phyloP scores from a whole-genome alignment of 306 rosid genomes.

The Abrus pulchellus region DNA sequence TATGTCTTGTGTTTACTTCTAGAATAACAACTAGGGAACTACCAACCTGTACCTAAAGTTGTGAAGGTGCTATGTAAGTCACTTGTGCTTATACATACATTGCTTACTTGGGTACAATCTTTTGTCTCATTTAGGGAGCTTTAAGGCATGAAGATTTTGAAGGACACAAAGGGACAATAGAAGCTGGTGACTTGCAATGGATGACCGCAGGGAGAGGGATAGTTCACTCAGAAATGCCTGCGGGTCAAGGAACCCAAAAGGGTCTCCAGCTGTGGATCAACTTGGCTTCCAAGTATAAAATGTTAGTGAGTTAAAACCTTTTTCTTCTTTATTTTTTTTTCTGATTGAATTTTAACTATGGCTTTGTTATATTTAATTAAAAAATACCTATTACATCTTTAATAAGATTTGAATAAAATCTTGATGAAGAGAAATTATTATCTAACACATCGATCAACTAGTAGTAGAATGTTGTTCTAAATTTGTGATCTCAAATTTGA shows the following conservation, averaged over 20 bases:
- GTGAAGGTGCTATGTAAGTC: slow-evolving; percentile 24
- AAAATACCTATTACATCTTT: background rate
- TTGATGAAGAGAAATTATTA: too few species aligned
- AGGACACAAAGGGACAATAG: slow-evolving; percentile 83
- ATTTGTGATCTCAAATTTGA: too few species aligned
- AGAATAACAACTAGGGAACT: slow-evolving; percentile 14
- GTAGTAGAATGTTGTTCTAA: too few species aligned
- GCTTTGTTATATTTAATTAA: background rate
- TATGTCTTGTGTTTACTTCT: slow-evolving; percentile 9
- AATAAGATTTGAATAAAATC: background rate
- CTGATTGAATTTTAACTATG: background rate
- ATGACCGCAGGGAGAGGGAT: slow-evolving; percentile 94
- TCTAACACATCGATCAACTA: too few species aligned
- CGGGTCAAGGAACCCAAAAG: slow-evolving; percentile 75
- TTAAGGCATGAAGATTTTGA: slow-evolving; percentile 81
- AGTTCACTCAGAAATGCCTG: slow-evolving; percentile 87
- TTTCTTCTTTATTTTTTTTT: too few species aligned
- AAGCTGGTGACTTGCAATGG: slow-evolving; percentile 86
- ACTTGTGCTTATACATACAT: background rate
- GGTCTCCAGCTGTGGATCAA: slow-evolving; percentile 87
- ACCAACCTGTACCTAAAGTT: slow-evolving; percentile 29
- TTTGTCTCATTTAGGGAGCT: slow-evolving; percentile 61
- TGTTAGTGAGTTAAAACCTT: slow-evolving; percentile 47
- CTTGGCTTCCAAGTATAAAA: slow-evolving; percentile 77
- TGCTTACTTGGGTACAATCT: background rate